Conservation (phyloP, 2,329 filamentous ascomycete genomes). For the Orbilia brochopaga region DNA sequence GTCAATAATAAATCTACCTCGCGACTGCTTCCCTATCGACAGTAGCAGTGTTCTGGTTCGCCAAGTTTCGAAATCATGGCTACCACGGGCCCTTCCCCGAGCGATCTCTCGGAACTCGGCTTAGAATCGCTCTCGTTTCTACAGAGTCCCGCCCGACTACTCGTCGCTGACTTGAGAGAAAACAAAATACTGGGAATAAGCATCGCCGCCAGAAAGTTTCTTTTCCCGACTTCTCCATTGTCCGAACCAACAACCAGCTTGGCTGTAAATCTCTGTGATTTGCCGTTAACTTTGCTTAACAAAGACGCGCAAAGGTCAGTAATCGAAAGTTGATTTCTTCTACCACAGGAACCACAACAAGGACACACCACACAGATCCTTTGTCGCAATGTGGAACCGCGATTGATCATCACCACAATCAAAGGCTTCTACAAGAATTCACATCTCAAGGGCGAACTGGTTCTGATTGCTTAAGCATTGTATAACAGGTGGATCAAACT, state of each 20-base stretch:
- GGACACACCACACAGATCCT: neutral
- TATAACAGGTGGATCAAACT: constrained; percentile 47
- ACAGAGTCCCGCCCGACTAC: constrained; percentile 34
- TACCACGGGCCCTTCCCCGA: constrained; percentile 27
- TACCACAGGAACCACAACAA: constrained; percentile 3
- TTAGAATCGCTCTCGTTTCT: constrained; percentile 40
- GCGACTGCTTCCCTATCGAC: constrained; percentile 11
- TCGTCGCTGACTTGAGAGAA: constrained; percentile 33
- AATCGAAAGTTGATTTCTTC: neutral
- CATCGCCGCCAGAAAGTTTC: constrained; percentile 30
- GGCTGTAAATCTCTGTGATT: constrained; percentile 24
- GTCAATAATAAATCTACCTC: constrained; percentile 7
- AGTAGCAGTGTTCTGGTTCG: constrained; percentile 25
- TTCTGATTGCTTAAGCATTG: constrained; percentile 30
- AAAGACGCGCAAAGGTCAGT: constrained; percentile 41
- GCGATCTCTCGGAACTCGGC: constrained; percentile 39
- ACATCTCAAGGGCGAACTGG: neutral
- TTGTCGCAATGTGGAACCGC: neutral
- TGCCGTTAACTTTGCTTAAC: constrained; percentile 35
- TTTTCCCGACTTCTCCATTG: constrained; percentile 25
- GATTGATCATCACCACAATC: neutral
- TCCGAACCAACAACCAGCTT: constrained; percentile 12
- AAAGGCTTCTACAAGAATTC: neutral
- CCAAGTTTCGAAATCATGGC: constrained; percentile 29
- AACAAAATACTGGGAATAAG: constrained; percentile 37